Evolutionary conservation across 2,329 filamentous ascomycete genomes (phyloP).

Genomic region (Paramyrothecium roridum): DNA sequence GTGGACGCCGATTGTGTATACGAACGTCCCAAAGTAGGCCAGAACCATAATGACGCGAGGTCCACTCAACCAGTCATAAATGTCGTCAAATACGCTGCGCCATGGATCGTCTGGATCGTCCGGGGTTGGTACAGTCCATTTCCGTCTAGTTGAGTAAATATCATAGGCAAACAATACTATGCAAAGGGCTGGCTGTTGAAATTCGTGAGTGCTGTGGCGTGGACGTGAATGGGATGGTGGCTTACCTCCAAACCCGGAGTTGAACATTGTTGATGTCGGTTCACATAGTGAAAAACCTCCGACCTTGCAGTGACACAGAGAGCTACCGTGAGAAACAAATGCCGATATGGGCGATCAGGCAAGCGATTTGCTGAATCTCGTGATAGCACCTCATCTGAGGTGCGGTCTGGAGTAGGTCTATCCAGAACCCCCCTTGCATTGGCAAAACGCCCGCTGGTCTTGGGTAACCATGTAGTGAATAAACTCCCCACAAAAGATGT

Average conservation of each 20-base stretch:
- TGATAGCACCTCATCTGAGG: conserved; percentile 20
- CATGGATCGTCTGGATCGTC: conserved; percentile 43
- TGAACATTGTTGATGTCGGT: conserved; percentile 47
- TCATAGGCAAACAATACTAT: conserved; percentile 42
- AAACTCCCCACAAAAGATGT: conserved; percentile 38
- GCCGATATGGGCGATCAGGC: conserved; percentile 42
- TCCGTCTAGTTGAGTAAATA: conserved; percentile 31
- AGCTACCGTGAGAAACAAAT: conserved; percentile 41
- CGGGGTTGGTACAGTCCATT: conserved; percentile 23
- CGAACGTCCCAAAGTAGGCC: conserved; percentile 29
- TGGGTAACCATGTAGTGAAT: conserved; percentile 43
- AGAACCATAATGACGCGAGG: conserved; percentile 33
- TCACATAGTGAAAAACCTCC: conserved; percentile 43
- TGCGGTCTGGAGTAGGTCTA: conserved; percentile 13
- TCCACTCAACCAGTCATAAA: conserved; percentile 42
- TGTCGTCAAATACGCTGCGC: conserved; percentile 44
- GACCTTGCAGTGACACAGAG: conserved; percentile 43
- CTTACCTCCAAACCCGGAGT: conserved; percentile 45
- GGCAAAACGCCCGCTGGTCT: conserved; percentile 44
- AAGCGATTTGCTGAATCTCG: conserved; percentile 30
- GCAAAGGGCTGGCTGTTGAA: conserved; percentile 42
- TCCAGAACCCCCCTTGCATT: conserved; percentile 10
- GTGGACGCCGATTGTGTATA: conserved; percentile 42
- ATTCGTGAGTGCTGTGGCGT: not conserved
- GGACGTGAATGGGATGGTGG: not conserved